Base-by-base conservation (phyloP, 352 stramenopile genomes). In the Globisporangium apiculatum region DNA sequence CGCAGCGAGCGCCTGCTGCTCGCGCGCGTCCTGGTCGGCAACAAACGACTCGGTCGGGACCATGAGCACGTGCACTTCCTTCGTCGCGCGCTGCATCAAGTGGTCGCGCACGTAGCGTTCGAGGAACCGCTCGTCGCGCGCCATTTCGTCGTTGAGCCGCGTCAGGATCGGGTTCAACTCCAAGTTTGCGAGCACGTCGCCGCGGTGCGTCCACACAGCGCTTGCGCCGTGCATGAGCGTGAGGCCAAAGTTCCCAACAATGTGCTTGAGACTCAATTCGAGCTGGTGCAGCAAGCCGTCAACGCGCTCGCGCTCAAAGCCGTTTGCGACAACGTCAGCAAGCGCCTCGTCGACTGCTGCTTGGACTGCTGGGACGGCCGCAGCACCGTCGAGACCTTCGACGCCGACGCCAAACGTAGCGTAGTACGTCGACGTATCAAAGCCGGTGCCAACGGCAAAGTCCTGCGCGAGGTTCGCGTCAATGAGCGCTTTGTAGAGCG, bases 401-500 rank as follows among this genome's bases (percentile, higher is more conserved):
- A 94, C 81, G 43, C 76, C 80, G 31, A 94, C 68, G n/a, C 82
- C 82, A 60, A 89, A 94, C 2, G 77, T 84, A 36, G 76, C 64
- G 63, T 90, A 91, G 49, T 75, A 86, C 45, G 82, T 90, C 24
- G 79, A 90, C 17, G 78, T 87, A 54, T 94, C 82, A 56, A 94
- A 87, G 35, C 84, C 84, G 31, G 81, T 91, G 58, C 80, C 80
- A 12, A 89, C 67, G 0, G 77, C 71, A 63, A 92, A 92, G 57
- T 94, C 84, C 49, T 87, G 76, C 5, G 84, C 84, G 42, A 94
- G 66, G 18, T 81, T 70, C 4, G 82, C 85, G 51, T 88, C 79
- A 45, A 94, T 92, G 45, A 94, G 64, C 8, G 78, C 78, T 67
- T 91, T 89, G 64, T 87, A 94, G 50, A 94, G 63, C n/a, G 76